Percentiles rank a stretch among this genome's conserved stretches.
phyloP scores from a whole-genome alignment of 1,139 yeast genomes.

The Pneumocystis jirovecii region DNA sequence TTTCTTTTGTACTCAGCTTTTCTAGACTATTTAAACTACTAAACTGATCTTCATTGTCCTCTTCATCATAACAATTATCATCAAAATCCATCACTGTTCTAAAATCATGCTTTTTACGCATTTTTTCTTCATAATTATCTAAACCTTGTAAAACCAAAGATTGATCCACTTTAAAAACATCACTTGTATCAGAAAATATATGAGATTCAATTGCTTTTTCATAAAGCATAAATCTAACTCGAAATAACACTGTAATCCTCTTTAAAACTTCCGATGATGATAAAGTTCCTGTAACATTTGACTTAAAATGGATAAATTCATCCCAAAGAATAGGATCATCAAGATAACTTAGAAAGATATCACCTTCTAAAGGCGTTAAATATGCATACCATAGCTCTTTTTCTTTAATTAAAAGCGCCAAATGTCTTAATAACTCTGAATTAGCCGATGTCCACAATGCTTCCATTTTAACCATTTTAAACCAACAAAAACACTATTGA shows the following conservation, averaged over 20 bases:
- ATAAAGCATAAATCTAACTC: conserved; percentile 8
- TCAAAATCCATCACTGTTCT: conserved; percentile 10
- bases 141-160: conserved; percentile 1
- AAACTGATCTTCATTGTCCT: conserved; percentile 17
- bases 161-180: not conserved
- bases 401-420: not conserved
- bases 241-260: conserved; percentile 4
- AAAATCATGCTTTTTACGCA: conserved; percentile 1
- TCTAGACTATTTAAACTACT: conserved; percentile 19
- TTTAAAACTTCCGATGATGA: conserved; percentile 15
- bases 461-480: not conserved
- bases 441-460: not conserved
- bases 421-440: not conserved
- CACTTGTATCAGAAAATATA: conserved; percentile 2
- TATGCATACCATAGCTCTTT: not conserved
- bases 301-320: not conserved
- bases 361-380: not conserved
- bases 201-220: conserved; percentile 7
- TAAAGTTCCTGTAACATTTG: not conserved
- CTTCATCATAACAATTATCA: conserved; percentile 20
- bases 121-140: conserved; percentile 1
- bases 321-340: not conserved
- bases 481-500: not conserved
- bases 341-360: not conserved
- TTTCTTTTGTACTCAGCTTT: not conserved